These are phyloP conservation scores for Magnusiomyces tetraspermus DNA, from an alignment of 1,139 yeast genomes.

Conservation along the genomic window DNA sequence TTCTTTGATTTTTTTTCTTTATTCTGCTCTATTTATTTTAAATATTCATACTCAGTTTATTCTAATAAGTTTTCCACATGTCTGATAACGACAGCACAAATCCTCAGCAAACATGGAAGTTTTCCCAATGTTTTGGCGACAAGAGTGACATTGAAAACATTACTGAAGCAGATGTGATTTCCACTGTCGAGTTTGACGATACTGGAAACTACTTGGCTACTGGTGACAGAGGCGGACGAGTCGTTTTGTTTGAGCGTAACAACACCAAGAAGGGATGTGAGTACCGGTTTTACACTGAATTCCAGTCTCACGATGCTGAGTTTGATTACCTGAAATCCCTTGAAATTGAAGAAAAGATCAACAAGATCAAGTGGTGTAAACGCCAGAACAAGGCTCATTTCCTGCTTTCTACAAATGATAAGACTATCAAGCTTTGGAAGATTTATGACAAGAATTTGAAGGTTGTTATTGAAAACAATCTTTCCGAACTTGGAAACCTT, in stretches of 20 bases:
- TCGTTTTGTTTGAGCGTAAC: slow-evolving; percentile 88
- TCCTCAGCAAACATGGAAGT: slow-evolving; percentile 33
- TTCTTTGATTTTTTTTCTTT: too few relatives aligned
- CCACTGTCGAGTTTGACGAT: slow-evolving; percentile 93
- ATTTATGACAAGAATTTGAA: slow-evolving; percentile 85
- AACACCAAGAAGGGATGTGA: slow-evolving; percentile 77
- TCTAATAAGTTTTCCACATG: too few relatives aligned
- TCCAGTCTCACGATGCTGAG: slow-evolving; percentile 97
- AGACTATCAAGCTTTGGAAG: slow-evolving; percentile 96
- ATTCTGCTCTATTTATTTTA: too few relatives aligned
- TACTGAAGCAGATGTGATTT: slow-evolving; percentile 95
- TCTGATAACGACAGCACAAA: slow-evolving; percentile 24
- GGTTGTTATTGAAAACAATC: slow-evolving; percentile 84
- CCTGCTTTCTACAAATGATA: slow-evolving; percentile 86
- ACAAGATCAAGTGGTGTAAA: slow-evolving; percentile 93
- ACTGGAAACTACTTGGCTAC: slow-evolving; percentile 94
- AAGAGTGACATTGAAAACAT: slow-evolving; percentile 93
- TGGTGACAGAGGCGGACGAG: slow-evolving; percentile 98
- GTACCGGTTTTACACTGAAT: slow-evolving; percentile 91
- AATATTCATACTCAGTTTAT: too few relatives aligned
- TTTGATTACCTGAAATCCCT: slow-evolving; percentile 87
- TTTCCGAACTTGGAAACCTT: slow-evolving; percentile 38
- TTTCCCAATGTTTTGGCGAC: slow-evolving; percentile 79
- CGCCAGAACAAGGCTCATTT: slow-evolving; percentile 83
- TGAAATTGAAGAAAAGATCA: slow-evolving; percentile 96